Conservation (phyloP, 139 green algal genomes). For the Nannochloris sp. region DNA sequence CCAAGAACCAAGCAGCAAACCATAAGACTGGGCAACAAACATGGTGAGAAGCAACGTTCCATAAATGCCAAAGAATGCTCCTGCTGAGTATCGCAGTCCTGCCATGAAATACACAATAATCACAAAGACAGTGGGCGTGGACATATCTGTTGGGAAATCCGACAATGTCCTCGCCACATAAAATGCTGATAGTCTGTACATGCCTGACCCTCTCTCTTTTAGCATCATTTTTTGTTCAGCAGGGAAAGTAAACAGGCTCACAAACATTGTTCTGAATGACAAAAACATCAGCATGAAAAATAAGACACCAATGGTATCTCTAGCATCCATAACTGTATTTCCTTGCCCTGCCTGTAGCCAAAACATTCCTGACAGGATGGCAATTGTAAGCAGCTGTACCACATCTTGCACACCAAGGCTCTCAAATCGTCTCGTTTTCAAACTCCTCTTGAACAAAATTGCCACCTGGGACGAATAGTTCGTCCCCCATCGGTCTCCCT, state of each 20-base stretch:
- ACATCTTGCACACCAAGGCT: constrained; percentile 27
- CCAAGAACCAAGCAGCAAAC: constrained; percentile 60
- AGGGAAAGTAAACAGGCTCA: constrained; percentile 48
- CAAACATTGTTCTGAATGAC: constrained; percentile 38
- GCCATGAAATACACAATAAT: constrained; percentile 50
- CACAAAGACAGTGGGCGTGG: constrained; percentile 52
- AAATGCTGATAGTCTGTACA: constrained; percentile 80
- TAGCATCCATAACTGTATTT: constrained; percentile 17
- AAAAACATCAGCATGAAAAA: constrained; percentile 55
- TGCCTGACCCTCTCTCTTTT: constrained; percentile 51
- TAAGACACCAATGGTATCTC: constrained; percentile 30
- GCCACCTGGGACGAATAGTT: constrained; percentile 26
- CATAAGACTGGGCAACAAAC: constrained; percentile 50
- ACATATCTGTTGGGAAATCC: constrained; percentile 69
- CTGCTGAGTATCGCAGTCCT: constrained; percentile 27
- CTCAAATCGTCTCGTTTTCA: constrained; percentile 60
- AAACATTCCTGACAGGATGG: constrained; percentile 35
- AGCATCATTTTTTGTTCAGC: constrained; percentile 42
- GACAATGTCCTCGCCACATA: constrained; percentile 57
- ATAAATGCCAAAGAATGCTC: constrained; percentile 60
- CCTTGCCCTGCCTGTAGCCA: constrained; percentile 32
- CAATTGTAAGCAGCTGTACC: constrained; percentile 20
- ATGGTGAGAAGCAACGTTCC: constrained; percentile 39
- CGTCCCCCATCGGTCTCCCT: constrained; percentile 22
- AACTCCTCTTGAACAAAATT: constrained; percentile 36